These are phyloP conservation scores for Mycena polygramma DNA, from an alignment of 768 basidiomycete species.

Conservation along the genomic window DNA sequence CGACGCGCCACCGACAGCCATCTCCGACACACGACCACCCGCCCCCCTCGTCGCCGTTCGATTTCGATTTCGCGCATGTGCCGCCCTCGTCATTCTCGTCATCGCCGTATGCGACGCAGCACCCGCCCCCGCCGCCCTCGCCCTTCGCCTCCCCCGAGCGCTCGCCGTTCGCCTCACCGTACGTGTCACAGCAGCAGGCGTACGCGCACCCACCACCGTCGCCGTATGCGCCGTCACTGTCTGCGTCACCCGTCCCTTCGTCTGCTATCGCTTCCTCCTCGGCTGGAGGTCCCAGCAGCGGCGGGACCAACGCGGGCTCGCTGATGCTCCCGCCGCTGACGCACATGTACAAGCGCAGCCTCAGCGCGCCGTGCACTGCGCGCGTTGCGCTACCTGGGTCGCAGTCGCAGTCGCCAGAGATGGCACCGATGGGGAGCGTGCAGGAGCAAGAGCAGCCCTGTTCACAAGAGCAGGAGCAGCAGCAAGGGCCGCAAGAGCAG, in stretches of 20 bases:
- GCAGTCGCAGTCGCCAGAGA: background rate
- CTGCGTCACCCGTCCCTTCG: slow-evolving; percentile 10
- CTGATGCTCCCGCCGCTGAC: slow-evolving; percentile 61
- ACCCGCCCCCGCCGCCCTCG: background rate
- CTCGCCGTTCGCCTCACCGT: no score
- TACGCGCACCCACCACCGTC: background rate
- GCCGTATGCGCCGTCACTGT: background rate
- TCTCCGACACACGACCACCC: background rate
- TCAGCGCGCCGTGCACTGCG: slow-evolving; percentile 59
- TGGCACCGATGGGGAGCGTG: background rate
- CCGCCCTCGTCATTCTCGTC: no score
- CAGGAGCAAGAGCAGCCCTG: background rate
- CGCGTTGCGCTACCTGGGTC: slow-evolving; percentile 6
- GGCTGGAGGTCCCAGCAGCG: background rate
- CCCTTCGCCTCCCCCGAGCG: background rate
- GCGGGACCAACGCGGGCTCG: background rate
- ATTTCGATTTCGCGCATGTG: no score
- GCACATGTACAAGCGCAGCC: slow-evolving; percentile 75
- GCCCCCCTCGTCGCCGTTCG: background rate
- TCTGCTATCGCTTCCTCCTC: background rate
- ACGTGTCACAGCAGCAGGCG: no score
- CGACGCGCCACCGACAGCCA: background rate
- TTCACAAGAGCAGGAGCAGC: background rate
- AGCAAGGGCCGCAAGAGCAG: background rate
- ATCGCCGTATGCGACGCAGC: slow-evolving; percentile 2